These are phyloP conservation scores for Fonsecaea nubica DNA, from an alignment of 2,329 filamentous ascomycete genomes.

Conservation along the genomic window DNA sequence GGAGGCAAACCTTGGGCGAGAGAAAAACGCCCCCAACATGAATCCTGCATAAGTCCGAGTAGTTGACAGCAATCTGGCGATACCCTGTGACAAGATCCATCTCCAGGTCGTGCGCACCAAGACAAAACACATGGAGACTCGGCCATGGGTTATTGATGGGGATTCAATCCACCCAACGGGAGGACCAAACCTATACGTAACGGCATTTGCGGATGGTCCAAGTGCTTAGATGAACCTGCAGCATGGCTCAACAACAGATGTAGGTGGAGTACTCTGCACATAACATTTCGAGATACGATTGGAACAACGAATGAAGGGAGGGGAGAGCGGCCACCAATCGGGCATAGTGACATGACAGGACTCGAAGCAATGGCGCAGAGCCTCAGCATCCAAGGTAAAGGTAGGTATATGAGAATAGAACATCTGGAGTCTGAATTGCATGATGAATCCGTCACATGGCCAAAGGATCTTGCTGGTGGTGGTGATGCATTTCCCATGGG, in stretches of 20 bases:
- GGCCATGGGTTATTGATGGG: background rate
- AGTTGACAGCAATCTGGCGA: background rate
- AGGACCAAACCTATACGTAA: background rate
- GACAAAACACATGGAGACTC: background rate
- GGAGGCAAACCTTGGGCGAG: background rate
- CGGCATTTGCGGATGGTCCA: background rate
- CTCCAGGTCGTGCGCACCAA: background rate
- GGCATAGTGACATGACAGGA: background rate
- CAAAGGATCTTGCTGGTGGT: too few relatives aligned
- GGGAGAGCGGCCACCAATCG: background rate
- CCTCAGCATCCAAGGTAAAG: background rate
- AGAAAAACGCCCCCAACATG: background rate
- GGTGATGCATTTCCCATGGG: background rate
- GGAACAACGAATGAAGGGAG: background rate
- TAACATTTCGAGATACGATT: background rate
- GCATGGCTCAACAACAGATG: background rate
- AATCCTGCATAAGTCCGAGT: background rate
- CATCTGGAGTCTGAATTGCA: background rate
- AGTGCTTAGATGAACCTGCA: background rate
- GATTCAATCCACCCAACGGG: background rate
- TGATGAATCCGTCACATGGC: background rate
- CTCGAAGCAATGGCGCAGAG: background rate
- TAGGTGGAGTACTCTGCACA: background rate
- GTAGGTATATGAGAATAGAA: background rate
- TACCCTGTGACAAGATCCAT: background rate